These are phyloP conservation scores for Pontederia crassipes DNA, from an alignment of 176 grass and related monocot species.

Conservation along the genomic window DNA sequence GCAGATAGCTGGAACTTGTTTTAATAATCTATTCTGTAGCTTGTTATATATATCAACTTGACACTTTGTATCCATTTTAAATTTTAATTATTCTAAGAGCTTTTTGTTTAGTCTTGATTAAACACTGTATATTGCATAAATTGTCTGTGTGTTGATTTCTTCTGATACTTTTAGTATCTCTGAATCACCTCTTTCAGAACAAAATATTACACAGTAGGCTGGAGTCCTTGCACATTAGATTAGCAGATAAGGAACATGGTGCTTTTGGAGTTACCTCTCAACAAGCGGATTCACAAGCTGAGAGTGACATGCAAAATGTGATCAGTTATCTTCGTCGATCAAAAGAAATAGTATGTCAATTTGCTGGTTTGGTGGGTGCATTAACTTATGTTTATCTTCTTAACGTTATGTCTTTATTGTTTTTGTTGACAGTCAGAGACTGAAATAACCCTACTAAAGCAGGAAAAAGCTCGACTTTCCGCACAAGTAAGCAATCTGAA, in stretches of 20 bases:
- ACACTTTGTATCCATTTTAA: too few relatives aligned
- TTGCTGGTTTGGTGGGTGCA: neutral
- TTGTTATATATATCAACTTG: too few relatives aligned
- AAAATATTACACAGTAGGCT: constrained; percentile 73
- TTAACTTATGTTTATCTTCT: neutral
- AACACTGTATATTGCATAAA: neutral
- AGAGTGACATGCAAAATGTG: constrained; percentile 72
- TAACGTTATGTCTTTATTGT: neutral
- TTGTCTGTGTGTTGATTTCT: neutral
- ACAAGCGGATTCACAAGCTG: constrained; percentile 41
- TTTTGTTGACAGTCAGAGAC: constrained; percentile 62
- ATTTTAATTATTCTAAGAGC: too few relatives aligned
- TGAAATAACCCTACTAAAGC: constrained; percentile 84
- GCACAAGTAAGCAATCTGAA: constrained; percentile 56
- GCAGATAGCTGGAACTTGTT: too few relatives aligned
- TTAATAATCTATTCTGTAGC: too few relatives aligned
- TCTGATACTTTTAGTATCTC: neutral
- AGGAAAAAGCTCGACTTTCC: constrained; percentile 77
- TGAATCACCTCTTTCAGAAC: constrained; percentile 39
- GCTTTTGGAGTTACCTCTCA: constrained; percentile 52
- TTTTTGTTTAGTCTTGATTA: too few relatives aligned
- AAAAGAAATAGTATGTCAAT: constrained; percentile 87
- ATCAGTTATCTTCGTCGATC: constrained; percentile 79
- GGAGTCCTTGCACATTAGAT: constrained; percentile 73
- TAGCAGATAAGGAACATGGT: constrained; percentile 68